Evolutionary conservation across 495 filamentous ascomycete genomes (phyloP), one percentile per base, ranked within the genome.

Genomic region (Talaromyces liani): DNA sequence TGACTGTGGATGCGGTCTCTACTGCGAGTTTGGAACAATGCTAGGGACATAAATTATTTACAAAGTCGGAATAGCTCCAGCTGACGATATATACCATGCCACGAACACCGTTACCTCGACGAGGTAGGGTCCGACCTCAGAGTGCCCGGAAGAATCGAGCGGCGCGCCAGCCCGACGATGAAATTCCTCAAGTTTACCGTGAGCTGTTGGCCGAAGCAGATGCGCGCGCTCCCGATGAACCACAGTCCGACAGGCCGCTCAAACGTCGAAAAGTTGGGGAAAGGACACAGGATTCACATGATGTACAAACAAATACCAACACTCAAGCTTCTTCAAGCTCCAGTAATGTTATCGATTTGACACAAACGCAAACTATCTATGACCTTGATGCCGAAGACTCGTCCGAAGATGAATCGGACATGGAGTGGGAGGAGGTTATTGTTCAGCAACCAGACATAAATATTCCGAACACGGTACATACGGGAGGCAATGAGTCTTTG

Each of bases 371-470:
- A 64, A 79, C 74, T 6, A 66, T 75, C 4, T 80, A 80, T 65
- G 78, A 82, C 36, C 80, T 79, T 12, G 71, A 73, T 16, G 71
- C 71, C 20, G 72, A 69, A 16, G 72, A 84, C n/a, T 70, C 72
- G 6, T 71, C 71, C n/a, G 72, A 69, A 10, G 72, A 84, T 20
- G 88, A 87, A 47, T 86, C 82, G 62, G 87, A 91, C 61, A 73
- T 85, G 63, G 86, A 87, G 47, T 92, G 87, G 85, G 90, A 92
- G 73, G 87, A 89, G 65, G 83, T 91, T 5, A 81, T 83, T 62
- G 72, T 88, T 20, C 70, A 73, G 9, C 73, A 81, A 36, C 56
- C 63, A 65, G 70, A 74, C 25, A 61, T 69, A 20, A 66, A 20
- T 34, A 54, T 22, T 41, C 31, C 24, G 4, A 47, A 61, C 27